Percentiles rank a stretch among this genome's conserved stretches.
phyloP scores from a whole-genome alignment of 1,284 basidiomycete species.

The Pseudozyma sp. region DNA sequence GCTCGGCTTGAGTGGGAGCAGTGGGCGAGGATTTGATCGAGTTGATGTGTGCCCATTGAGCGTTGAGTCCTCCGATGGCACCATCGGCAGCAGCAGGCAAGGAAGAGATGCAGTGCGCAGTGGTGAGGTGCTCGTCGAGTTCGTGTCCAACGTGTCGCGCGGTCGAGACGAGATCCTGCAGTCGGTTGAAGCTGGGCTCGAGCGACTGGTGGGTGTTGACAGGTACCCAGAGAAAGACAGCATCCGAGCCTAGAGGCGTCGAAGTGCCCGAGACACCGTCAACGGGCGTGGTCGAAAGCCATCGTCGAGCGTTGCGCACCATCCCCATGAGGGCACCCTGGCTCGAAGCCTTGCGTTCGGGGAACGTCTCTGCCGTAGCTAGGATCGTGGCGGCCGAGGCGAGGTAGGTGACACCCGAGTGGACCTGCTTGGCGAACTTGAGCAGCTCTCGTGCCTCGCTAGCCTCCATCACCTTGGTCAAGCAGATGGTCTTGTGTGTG shows the following conservation, averaged over 20 bases:
- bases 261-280: conserved; percentile 4
- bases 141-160: conserved; percentile 12
- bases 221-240: conserved; percentile 47
- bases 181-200: conserved; percentile 8
- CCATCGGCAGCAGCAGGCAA: conserved; percentile 3
- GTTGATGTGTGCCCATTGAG: conserved; percentile 21
- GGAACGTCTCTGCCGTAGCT: conserved; percentile 29
- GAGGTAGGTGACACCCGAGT: conserved; percentile 29
- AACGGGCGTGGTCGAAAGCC: conserved; percentile 14
- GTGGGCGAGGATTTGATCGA: not conserved
- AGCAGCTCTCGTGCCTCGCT: conserved; percentile 13
- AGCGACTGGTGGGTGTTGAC: conserved; percentile 13
- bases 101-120: conserved; percentile 27
- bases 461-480: conserved; percentile 8
- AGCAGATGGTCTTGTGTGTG: conserved; percentile 28
- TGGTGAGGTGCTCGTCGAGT: conserved; percentile 23
- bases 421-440: conserved; percentile 13
- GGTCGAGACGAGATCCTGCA: conserved; percentile 10
- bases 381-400: conserved; percentile 35
- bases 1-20: not conserved
- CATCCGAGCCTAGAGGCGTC: conserved; percentile 38
- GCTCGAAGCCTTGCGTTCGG: conserved; percentile 25
- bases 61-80: conserved; percentile 5
- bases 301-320: conserved; percentile 43
- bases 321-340: conserved; percentile 44